These are phyloP conservation scores for Coemansia sp. DNA, from an alignment of 192 early-diverging fungal species.

Conservation along the genomic window DNA sequence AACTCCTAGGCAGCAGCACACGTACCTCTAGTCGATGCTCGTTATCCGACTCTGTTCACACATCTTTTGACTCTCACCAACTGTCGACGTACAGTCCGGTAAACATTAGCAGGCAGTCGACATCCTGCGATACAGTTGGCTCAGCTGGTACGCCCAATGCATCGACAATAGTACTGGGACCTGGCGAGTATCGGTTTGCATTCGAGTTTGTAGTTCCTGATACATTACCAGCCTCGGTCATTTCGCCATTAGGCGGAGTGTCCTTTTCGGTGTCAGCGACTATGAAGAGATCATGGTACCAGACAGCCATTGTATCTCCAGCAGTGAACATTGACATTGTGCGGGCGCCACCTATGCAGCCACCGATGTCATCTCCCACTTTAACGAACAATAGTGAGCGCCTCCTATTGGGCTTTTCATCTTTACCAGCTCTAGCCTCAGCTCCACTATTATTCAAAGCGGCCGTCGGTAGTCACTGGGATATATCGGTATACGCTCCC, in stretches of 20 bases:
- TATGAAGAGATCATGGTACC: constrained; percentile 26
- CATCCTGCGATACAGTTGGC: background rate
- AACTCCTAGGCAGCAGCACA: background rate
- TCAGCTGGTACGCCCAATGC: background rate
- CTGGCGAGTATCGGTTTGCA: constrained; percentile 41
- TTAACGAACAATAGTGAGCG: no score
- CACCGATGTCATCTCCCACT: constrained; percentile 1
- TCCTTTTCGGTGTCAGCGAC: constrained; percentile 17
- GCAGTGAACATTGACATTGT: constrained; percentile 22
- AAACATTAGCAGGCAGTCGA: background rate
- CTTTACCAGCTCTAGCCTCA: constrained; percentile 14
- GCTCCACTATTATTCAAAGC: constrained; percentile 30
- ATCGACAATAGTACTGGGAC: constrained; percentile 6
- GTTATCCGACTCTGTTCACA: background rate
- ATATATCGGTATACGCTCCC: constrained; percentile 32
- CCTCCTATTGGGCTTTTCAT: constrained; percentile 22
- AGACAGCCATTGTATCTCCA: background rate
- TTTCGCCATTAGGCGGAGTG: constrained; percentile 27
- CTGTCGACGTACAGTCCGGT: background rate
- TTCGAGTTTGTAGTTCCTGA: constrained; percentile 45
- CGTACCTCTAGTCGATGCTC: constrained; percentile 9
- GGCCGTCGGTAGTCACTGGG: constrained; percentile 12
- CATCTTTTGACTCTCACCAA: background rate
- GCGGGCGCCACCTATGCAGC: constrained; percentile 21
- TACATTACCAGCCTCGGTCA: constrained; percentile 33